Evolutionary conservation across 345 rosid genomes (phyloP), one percentile per base, ranked within the genome.

Genomic region (Euphorbia pulcherrima): DNA sequence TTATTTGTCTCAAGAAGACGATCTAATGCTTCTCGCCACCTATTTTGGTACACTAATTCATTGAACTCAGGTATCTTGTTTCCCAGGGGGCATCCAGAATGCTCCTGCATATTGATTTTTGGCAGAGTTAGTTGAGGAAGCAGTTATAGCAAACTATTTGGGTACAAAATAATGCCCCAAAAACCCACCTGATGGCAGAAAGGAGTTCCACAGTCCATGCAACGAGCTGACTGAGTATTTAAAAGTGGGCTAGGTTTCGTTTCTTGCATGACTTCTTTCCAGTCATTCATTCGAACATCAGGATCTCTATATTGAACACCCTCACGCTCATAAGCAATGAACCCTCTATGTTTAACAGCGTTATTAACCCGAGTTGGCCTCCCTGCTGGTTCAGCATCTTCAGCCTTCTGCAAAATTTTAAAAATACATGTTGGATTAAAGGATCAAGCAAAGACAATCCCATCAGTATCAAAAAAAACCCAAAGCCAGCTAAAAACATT

Each of bases 131-230:
- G 46, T 37, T 10, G 33, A 8, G n/a, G 13, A 1, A 28, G 5
- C 29, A 16, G 2, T 33, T 6, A 8, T 3, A 7, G 21, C 28
- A 37, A 23, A 16, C 28, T 47, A 62, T 16, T 28, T 10, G 2
- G 17, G 5, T 27, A 21, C 3, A 23, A 21, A 53, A 21, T 50
- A n/a, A 18, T 50, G 23, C 24, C n/a, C 9, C 28, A 58, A 28
- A 58, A 10, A 30, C 8, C n/a, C 72, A 84, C 99, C 95, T 95
- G 99, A 72, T 95, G 98, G 82, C 99, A 95, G 84, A 92, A 95
- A 60, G 99, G 99, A 68, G 99, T 95, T 41, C 99, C 99, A 77
- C 99, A 95, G 72, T 92, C 99, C 99, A 95, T 95, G 82, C 99
- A 95, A 64, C 99, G 97, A 52, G 99, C 98, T 20, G 99, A 86